Percentiles rank a stretch among this genome's conserved stretches.
These are phyloP conservation scores for Oemleria cerasiformis DNA, from an alignment of 306 rosid species.

Conservation along the genomic window DNA sequence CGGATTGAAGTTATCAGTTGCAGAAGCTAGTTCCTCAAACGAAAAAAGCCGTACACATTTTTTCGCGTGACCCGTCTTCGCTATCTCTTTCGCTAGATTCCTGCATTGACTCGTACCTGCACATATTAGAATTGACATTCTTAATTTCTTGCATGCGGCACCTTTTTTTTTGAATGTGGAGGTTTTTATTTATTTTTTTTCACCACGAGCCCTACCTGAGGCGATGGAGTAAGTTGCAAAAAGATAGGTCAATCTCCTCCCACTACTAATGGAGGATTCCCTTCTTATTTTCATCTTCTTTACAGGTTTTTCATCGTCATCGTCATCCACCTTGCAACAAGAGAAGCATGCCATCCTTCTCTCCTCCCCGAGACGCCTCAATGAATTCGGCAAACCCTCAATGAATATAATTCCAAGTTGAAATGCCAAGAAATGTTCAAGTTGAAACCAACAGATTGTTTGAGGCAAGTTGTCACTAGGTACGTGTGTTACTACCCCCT, in stretches of 20 bases:
- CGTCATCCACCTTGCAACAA: slow-evolving; percentile 30
- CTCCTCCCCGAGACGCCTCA: slow-evolving; percentile 2
- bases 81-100: slow-evolving; percentile 38
- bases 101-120: slow-evolving; percentile 62
- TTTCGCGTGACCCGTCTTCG: slow-evolving; percentile 42
- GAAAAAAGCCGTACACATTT: slow-evolving; percentile 35
- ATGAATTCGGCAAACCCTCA: background rate
- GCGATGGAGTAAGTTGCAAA: slow-evolving; percentile 38
- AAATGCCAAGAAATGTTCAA: background rate
- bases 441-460: background rate
- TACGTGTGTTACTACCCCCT: too few species aligned
- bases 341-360: slow-evolving; percentile 38
- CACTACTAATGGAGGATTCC: slow-evolving; percentile 11
- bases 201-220: slow-evolving; percentile 32
- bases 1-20: slow-evolving; percentile 47
- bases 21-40: slow-evolving; percentile 31
- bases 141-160: too few species aligned
- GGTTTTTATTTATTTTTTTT: background rate
- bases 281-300: background rate
- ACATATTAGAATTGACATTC: background rate
- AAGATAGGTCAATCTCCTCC: slow-evolving; percentile 39
- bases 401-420: background rate
- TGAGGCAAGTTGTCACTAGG: too few species aligned
- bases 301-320: background rate
- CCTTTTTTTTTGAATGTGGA: too few species aligned